phyloP scores from a whole-genome alignment of 2,329 filamentous ascomycete genomes.

The Cyphellophora attinorum region DNA sequence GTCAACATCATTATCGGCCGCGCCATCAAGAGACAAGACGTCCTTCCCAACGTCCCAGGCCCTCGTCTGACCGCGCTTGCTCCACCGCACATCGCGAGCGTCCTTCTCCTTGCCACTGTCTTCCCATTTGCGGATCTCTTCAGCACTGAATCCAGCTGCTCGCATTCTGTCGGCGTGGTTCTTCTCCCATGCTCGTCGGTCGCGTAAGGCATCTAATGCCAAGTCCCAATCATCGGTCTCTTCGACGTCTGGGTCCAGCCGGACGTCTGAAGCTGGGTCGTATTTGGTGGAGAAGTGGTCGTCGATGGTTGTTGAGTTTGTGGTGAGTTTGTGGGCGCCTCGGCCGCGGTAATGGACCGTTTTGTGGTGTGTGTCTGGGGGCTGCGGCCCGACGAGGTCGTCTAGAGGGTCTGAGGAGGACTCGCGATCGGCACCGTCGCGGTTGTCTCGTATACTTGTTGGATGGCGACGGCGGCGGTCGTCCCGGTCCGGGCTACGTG shows the following conservation, averaged over 20 bases:
- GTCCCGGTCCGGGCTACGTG: slow-evolving; percentile 15
- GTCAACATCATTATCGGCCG: no score
- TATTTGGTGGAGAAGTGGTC: slow-evolving; percentile 63
- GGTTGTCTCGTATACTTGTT: neutral
- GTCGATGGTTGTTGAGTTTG: slow-evolving; percentile 57
- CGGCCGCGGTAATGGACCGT: slow-evolving; percentile 56
- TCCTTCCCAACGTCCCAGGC: slow-evolving; percentile 60
- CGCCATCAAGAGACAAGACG: no score
- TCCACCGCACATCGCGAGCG: slow-evolving; percentile 59
- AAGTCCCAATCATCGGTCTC: slow-evolving; percentile 62
- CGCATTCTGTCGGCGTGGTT: slow-evolving; percentile 67
- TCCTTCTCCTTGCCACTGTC: slow-evolving; percentile 49
- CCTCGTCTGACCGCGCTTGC: slow-evolving; percentile 55
- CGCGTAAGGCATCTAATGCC: slow-evolving; percentile 65
- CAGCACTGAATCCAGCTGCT: slow-evolving; percentile 68
- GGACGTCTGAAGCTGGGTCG: slow-evolving; percentile 39
- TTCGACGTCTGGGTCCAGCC: slow-evolving; percentile 42
- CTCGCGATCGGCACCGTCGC: neutral
- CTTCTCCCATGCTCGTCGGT: slow-evolving; percentile 68
- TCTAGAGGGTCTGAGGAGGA: slow-evolving; percentile 61
- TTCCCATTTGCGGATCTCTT: slow-evolving; percentile 64
- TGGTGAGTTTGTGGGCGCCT: slow-evolving; percentile 50
- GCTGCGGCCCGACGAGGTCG: slow-evolving; percentile 60
- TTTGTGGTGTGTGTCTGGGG: slow-evolving; percentile 37
- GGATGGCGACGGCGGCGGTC: slow-evolving; percentile 2